Conservation (phyloP, 495 filamentous ascomycete genomes). For the Durotheca rogersii region DNA sequence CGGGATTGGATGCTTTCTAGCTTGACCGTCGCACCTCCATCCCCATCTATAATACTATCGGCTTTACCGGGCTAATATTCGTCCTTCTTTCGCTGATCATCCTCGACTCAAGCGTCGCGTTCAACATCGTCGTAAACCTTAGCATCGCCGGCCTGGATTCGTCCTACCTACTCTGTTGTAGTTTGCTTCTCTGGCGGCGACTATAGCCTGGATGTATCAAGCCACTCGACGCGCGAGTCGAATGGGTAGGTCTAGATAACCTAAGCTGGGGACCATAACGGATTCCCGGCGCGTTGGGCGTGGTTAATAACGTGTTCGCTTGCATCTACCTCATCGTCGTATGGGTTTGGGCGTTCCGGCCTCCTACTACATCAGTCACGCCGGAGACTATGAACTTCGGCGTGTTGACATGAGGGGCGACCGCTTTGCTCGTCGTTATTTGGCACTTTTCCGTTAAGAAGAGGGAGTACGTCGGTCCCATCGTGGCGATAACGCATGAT, state of each 20-base stretch:
- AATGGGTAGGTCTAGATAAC: not conserved
- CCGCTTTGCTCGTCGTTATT: not conserved
- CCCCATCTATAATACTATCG: no score
- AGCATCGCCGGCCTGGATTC: not conserved
- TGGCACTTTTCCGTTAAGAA: not conserved
- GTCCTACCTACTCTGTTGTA: not conserved
- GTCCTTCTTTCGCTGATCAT: not conserved
- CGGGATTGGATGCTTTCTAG: no score
- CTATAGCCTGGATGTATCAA: not conserved
- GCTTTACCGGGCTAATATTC: no score
- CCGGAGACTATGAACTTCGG: not conserved
- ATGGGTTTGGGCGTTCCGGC: not conserved
- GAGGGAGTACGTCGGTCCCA: not conserved
- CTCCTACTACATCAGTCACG: not conserved
- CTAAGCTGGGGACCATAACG: not conserved
- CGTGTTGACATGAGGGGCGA: not conserved
- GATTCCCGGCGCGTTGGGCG: not conserved
- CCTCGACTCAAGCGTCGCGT: not conserved
- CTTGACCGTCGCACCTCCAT: no score
- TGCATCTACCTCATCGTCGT: not conserved
- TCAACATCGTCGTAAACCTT: not conserved
- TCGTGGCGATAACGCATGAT: no score
- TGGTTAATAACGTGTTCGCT: not conserved
- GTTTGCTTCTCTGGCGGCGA: not conserved
- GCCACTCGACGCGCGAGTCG: not conserved